Base-by-base conservation (phyloP, 2,329 filamentous ascomycete genomes). In the Ciborinia camelliae region DNA sequence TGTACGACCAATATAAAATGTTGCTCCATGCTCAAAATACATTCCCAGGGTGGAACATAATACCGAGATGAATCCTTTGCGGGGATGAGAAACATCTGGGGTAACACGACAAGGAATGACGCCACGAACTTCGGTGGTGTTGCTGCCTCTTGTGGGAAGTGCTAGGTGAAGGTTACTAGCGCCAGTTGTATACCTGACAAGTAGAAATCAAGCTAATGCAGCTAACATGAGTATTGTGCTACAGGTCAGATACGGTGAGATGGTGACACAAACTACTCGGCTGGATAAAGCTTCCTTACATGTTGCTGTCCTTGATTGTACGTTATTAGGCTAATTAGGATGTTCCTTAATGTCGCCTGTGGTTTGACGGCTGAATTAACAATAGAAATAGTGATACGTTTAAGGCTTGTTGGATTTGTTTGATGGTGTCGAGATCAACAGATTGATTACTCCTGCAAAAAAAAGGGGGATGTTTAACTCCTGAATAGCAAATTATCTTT, bases 71-170 rank as follows among this genome's bases (percentile, higher is more conserved):
- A 23, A 47, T 26, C 20, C 20, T 47, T 47, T 30, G 51, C n/a
- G 15, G 50, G 50, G 51, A 26, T 45, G 7, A 8, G n/a, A n/a
- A 57, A 35, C 26, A 55, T 63, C 39, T 63, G n/a, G 60, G 60
- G 51, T 63, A 63, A n/a, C 30, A 47, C 61, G 47, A 5, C 39
- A 39, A 28, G 39, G 30, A 63, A 37, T 55, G 28, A 55, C 20
- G 37, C 20, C 59, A 54, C 37, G n/a, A 43, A 35, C 3, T 54
- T 55, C 4, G 18, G 30, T 54, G 30, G 8, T 37, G 14, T 47
- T 47, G 41, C 30, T 59, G n/a, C 55, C 41, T 59, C n/a, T 57
- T 45, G 4, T 32, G 20, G 41, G 20, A 47, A 58, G 39, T 26
- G 14, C 6, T 32, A 8, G 12, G 14, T 8, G 15, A 9, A 47